phyloP scores from a whole-genome alignment of 371 early-diverging fungal genomes.

The Mortierella sp. region DNA sequence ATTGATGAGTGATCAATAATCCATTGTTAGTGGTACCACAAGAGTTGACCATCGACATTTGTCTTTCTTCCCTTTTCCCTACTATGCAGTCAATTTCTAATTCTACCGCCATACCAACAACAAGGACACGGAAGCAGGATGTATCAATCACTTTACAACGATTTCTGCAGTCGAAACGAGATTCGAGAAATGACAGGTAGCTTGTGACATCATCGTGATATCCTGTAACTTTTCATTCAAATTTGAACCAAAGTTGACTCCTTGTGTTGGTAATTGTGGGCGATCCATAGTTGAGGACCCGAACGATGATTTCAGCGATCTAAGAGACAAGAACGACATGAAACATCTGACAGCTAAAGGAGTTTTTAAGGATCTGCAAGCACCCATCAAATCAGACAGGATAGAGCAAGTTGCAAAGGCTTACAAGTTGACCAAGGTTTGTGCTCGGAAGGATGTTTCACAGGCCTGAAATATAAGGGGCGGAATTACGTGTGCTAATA shows the following conservation, averaged over 20 bases:
- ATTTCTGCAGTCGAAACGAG: slow-evolving; percentile 64
- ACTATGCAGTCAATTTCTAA: slow-evolving; percentile 82
- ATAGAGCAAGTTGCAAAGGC: slow-evolving; percentile 62
- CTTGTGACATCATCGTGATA: not conserved
- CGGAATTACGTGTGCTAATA: not conserved
- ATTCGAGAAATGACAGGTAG: slow-evolving; percentile 75
- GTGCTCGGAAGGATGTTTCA: slow-evolving; percentile 37
- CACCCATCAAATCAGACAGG: slow-evolving; percentile 65
- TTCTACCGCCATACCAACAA: slow-evolving; percentile 89
- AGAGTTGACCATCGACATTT: not conserved
- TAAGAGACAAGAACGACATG: slow-evolving; percentile 90
- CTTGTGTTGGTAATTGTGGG: not conserved
- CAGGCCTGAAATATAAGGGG: no score
- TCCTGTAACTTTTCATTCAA: not conserved
- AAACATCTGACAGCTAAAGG: slow-evolving; percentile 67
- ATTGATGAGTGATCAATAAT: not conserved
- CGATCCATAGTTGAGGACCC: slow-evolving; percentile 87
- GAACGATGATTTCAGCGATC: slow-evolving; percentile 86
- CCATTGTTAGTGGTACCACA: not conserved
- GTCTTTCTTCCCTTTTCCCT: not conserved
- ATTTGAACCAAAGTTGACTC: not conserved
- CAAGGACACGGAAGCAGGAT: slow-evolving; percentile 87
- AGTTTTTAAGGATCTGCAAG: slow-evolving; percentile 70
- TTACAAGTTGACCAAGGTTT: slow-evolving; percentile 72
- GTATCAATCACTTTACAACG: slow-evolving; percentile 75